phyloP scores from a whole-genome alignment of 2,329 filamentous ascomycete genomes.

The Calonectria hawksworthii region DNA sequence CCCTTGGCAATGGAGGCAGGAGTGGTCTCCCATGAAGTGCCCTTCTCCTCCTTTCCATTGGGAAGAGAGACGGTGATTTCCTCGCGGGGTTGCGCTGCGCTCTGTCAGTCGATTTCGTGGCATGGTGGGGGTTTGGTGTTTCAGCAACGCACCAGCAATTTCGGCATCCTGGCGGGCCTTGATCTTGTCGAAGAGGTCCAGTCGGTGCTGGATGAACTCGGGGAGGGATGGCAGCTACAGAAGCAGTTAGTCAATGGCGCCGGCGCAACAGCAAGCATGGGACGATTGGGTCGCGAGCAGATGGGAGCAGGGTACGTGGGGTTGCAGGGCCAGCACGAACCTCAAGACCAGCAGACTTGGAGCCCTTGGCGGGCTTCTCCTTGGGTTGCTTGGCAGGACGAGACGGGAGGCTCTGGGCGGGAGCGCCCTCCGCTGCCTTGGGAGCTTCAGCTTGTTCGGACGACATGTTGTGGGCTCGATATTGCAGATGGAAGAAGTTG shows the following conservation, averaged over 20 bases:
- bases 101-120: constrained; percentile 40
- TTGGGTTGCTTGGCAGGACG: constrained; percentile 55
- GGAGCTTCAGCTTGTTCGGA: constrained; percentile 54
- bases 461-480: constrained; percentile 50
- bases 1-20: constrained; percentile 82
- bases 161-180: constrained; percentile 88
- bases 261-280: constrained; percentile 3
- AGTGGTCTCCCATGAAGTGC: constrained; percentile 92
- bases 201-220: constrained; percentile 85
- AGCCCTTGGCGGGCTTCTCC: constrained; percentile 49
- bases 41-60: constrained; percentile 78
- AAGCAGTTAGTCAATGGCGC: constrained; percentile 37
- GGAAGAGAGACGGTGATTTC: constrained; percentile 81
- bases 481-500: constrained; percentile 45
- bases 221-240: constrained; percentile 65
- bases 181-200: constrained; percentile 89
- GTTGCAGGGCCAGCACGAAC: constrained; percentile 44
- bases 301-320: constrained; percentile 51
- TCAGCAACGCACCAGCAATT: constrained; percentile 59
- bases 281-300: constrained; percentile 1
- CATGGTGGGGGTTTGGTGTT: constrained; percentile 8
- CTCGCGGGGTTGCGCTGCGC: constrained; percentile 76
- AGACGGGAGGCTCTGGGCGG: constrained; percentile 51
- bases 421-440: constrained; percentile 51
- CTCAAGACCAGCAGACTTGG: constrained; percentile 73